phyloP scores from a whole-genome alignment of 306 rosid genomes.

The Fagus crenata region DNA sequence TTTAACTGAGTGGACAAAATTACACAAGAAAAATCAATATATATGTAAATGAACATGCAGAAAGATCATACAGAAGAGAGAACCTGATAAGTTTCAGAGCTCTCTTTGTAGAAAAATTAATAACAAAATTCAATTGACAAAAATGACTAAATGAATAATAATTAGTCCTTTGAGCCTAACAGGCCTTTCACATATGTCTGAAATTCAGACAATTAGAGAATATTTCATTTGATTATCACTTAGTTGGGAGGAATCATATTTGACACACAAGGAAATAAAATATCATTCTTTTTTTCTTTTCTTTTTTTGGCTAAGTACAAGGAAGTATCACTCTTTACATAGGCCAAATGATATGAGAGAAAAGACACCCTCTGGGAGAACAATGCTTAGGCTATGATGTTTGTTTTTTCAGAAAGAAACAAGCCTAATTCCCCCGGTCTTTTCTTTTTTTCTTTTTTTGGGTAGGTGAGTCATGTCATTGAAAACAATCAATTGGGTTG shows the following conservation, averaged over 20 bases:
- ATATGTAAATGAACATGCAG: not conserved
- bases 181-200: not conserved
- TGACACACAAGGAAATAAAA: not conserved
- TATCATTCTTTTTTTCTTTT: too few species aligned
- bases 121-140: not conserved
- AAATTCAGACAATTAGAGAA: not conserved
- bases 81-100: not conserved
- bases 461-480: too few species aligned
- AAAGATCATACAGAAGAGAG: not conserved
- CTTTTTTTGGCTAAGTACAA: too few species aligned
- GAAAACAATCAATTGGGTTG: too few species aligned
- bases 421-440: not conserved
- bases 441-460: not conserved
- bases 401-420: not conserved
- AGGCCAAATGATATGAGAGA: not conserved
- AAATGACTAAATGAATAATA: not conserved
- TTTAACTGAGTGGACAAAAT: not conserved
- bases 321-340: not conserved
- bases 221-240: not conserved
- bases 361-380: not conserved
- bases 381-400: not conserved
- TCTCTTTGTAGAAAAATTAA: not conserved
- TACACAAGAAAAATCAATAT: not conserved
- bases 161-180: not conserved
- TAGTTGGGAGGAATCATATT: not conserved